Conservation (phyloP, 176 grass and related monocot genomes). For the Avena eriantha region DNA sequence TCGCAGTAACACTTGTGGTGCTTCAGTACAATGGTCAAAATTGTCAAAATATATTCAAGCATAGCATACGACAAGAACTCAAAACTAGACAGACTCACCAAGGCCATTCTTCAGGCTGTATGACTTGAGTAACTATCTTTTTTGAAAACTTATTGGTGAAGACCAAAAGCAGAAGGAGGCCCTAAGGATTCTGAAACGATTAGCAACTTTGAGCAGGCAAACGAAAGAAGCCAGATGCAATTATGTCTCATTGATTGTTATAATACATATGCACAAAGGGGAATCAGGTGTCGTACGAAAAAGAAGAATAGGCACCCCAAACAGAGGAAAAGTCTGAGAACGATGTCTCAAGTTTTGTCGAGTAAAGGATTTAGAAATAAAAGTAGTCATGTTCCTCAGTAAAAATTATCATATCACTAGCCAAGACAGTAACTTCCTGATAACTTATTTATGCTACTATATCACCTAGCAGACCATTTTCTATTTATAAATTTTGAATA, state of each 20-base stretch:
- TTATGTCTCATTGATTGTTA: background rate
- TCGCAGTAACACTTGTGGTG: background rate
- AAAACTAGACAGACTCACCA: background rate
- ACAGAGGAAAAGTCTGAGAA: background rate
- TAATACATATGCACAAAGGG: background rate
- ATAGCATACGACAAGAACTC: background rate
- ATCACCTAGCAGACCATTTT: background rate
- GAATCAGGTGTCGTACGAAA: background rate
- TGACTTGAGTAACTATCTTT: background rate
- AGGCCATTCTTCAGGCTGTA: background rate
- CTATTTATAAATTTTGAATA: background rate
- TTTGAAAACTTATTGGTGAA: background rate
- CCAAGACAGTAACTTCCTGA: background rate
- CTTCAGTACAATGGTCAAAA: background rate
- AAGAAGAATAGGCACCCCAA: background rate
- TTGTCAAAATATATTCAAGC: background rate
- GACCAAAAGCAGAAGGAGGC: background rate
- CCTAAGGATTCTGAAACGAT: background rate
- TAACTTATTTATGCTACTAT: background rate
- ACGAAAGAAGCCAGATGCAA: background rate
- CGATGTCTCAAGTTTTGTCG: background rate
- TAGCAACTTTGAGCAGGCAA: background rate
- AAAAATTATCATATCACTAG: constrained; percentile 5
- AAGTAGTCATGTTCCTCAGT: background rate
- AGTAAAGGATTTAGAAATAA: background rate